A percentile compares a stretch with the other conserved stretches of the same genome.
Conservation (phyloP, 2,329 filamentous ascomycete genomes). For the Alternaria ventricosa region DNA sequence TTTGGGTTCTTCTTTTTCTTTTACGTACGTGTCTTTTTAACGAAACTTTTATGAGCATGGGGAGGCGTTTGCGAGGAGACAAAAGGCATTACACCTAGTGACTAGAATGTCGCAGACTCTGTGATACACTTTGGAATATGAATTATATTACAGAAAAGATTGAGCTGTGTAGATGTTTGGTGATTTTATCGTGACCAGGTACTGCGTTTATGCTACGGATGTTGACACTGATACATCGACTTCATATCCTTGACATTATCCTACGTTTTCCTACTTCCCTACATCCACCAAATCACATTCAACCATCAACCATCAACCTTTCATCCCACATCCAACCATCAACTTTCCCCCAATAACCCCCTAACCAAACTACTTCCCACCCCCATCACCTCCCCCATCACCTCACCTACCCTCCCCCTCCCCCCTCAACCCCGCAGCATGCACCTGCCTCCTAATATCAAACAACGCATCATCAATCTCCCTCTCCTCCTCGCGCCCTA, state of each 20-base stretch:
- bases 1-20: neutral
- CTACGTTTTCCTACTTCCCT: neutral
- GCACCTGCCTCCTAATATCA: constrained; percentile 76
- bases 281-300: no score
- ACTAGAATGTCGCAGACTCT: neutral
- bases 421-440: constrained; percentile 68
- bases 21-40: neutral
- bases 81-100: neutral
- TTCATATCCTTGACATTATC: neutral
- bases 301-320: no score
- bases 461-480: constrained; percentile 80
- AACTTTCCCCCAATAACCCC: neutral
- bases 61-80: neutral
- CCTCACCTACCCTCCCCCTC: no score
- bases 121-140: neutral
- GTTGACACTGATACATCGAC: neutral
- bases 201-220: neutral
- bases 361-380: neutral
- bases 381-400: no score
- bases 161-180: fast-evolving
- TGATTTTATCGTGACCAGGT: neutral
- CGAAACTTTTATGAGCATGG: neutral
- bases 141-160: neutral
- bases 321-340: neutral
- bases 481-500: constrained; percentile 71